phyloP scores from a whole-genome alignment of 2,329 filamentous ascomycete species.

The Botryotinia calthae region DNA sequence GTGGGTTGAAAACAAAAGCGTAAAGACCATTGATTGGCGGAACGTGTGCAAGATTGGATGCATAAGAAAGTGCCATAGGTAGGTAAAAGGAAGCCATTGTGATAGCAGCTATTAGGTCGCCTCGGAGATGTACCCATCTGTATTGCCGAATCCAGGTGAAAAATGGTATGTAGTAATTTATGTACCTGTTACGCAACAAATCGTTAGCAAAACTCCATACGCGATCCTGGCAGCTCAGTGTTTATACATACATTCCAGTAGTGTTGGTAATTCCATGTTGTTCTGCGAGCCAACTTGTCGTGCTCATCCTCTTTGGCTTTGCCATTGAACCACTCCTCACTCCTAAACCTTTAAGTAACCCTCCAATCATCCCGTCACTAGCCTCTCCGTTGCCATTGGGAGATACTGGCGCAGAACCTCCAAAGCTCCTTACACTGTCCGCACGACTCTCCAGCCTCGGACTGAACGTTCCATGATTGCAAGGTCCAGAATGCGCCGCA shows the following conservation, averaged over 20 bases:
- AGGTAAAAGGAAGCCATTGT: conserved; percentile 99
- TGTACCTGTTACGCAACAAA: conserved; percentile 58
- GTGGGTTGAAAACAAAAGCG: conserved; percentile 86
- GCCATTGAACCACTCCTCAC: conserved; percentile 28
- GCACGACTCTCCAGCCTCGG: conserved; percentile 52
- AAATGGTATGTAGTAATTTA: conserved; percentile 90
- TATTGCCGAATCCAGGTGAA: conserved; percentile 91
- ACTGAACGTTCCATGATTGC: conserved; percentile 75
- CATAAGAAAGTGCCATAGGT: conserved; percentile 91
- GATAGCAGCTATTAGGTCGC: conserved; percentile 82
- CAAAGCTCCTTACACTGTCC: conserved; percentile 32
- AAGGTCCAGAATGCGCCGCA: conserved; percentile 43
- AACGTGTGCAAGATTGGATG: conserved; percentile 87
- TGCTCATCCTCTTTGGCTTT: conserved; percentile 62
- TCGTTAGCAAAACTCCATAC: neutral
- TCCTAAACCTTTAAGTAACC: conserved; percentile 30
- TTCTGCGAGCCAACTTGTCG: conserved; percentile 68
- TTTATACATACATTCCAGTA: conserved; percentile 62
- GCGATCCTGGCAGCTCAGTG: neutral
- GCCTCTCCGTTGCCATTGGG: conserved; percentile 23
- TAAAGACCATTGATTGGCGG: conserved; percentile 94
- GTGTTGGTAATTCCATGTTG: conserved; percentile 72
- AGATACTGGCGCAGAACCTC: conserved; percentile 26
- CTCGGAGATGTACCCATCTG: conserved; percentile 73
- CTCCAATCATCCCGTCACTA: conserved; percentile 30